phyloP scores from a whole-genome alignment of 345 rosid species.

The Punica granatum region DNA sequence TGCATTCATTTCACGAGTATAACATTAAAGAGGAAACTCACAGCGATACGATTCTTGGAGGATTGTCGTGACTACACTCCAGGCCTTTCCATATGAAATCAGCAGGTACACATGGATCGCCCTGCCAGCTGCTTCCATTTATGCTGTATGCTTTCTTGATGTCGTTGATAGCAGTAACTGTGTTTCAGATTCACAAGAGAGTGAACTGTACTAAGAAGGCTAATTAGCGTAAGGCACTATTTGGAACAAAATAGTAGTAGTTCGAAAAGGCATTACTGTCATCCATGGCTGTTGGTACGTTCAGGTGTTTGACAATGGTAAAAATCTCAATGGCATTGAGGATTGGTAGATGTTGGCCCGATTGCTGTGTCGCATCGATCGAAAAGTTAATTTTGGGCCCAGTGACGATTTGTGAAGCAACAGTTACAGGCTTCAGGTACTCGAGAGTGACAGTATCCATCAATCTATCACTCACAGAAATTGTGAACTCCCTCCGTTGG shows the following conservation, averaged over 20 bases:
- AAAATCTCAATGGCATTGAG: constrained; percentile 7
- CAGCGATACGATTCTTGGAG: constrained; percentile 17
- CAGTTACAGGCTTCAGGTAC: background rate
- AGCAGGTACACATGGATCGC: constrained; percentile 25
- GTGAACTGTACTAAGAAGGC: background rate
- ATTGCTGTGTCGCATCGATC: background rate
- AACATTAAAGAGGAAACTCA: constrained; percentile 6
- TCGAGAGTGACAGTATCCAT: background rate
- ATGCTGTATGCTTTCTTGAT: constrained; percentile 16
- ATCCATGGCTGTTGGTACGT: background rate
- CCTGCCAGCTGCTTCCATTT: constrained; percentile 18
- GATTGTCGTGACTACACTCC: constrained; percentile 9
- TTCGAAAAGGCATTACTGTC: background rate
- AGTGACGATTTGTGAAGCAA: background rate
- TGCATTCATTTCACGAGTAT: background rate
- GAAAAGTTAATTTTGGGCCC: background rate
- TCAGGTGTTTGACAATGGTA: background rate
- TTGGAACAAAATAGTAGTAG: background rate
- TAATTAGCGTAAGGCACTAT: background rate
- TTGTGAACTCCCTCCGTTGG: background rate
- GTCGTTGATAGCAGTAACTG: constrained; percentile 27
- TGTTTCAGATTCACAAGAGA: background rate
- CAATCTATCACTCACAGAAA: background rate
- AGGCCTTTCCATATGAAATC: constrained; percentile 14
- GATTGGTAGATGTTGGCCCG: background rate